A percentile compares a stretch with the other conserved stretches of the same genome.
Conservation (phyloP, 1,284 basidiomycete genomes). For the Melampsora abietis-canadensis region DNA sequence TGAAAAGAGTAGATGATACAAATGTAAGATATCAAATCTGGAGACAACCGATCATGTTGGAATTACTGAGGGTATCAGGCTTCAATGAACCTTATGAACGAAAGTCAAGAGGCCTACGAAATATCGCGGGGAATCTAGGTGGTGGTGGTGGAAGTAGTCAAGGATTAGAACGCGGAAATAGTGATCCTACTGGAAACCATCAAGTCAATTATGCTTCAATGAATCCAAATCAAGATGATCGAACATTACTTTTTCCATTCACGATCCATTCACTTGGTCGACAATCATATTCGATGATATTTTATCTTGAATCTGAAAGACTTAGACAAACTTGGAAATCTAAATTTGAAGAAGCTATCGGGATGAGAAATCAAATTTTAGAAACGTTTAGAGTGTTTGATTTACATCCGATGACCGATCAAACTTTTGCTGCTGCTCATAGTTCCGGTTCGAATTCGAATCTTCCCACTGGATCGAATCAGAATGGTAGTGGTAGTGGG, state of each 20-base stretch:
- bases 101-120: slow-evolving; percentile 32
- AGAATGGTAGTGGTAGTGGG: slow-evolving; percentile 6
- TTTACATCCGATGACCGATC: slow-evolving; percentile 51
- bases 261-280: slow-evolving; percentile 32
- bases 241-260: slow-evolving; percentile 14
- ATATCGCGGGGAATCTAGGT: slow-evolving; percentile 26
- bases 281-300: slow-evolving; percentile 54
- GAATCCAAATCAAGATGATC: slow-evolving; percentile 4
- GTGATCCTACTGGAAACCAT: slow-evolving; percentile 11
- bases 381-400: slow-evolving; percentile 74
- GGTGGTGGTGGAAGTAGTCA: not conserved
- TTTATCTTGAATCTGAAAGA: slow-evolving; percentile 76
- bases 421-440: slow-evolving; percentile 50
- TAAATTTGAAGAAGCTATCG: slow-evolving; percentile 83
- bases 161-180: slow-evolving; percentile 33
- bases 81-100: slow-evolving; percentile 30
- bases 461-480: not conserved
- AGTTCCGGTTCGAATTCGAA: not conserved
- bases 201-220: not conserved
- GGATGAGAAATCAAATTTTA: slow-evolving; percentile 76
- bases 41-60: slow-evolving; percentile 27
- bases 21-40: slow-evolving; percentile 15
- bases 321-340: slow-evolving; percentile 79
- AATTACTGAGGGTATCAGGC: slow-evolving; percentile 23
- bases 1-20: slow-evolving; percentile 18